Evolutionary conservation across 805 yeast species (phyloP).

Genomic region (Wickerhamiella slavikovae): DNA sequence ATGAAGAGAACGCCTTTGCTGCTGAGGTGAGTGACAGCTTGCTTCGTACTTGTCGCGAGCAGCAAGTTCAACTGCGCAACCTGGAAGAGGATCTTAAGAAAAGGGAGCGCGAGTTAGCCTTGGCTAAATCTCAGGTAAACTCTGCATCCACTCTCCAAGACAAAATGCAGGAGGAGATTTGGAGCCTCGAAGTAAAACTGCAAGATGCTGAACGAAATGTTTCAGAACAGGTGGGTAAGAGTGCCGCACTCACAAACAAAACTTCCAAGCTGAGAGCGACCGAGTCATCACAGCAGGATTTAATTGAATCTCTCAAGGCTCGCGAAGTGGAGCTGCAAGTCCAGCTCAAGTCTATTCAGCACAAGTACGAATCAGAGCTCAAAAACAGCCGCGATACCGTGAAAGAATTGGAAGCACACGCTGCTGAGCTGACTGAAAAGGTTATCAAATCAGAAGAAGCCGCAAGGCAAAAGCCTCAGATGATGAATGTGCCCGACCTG

Average conservation of each 20-base stretch:
- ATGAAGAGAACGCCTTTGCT: constrained; percentile 9
- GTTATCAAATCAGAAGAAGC: too few species aligned
- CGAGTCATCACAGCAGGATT: constrained; percentile 11
- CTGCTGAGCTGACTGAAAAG: constrained; percentile 5
- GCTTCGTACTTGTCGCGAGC: constrained; percentile 17
- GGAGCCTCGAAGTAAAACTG: constrained; percentile 18
- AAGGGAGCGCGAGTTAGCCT: constrained; percentile 5
- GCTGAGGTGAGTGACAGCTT: constrained; percentile 16
- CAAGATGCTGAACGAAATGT: constrained; percentile 13
- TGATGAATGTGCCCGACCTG: too few species aligned
- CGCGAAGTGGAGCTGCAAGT: constrained; percentile 13
- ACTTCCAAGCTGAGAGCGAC: constrained; percentile 9
- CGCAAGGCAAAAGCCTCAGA: too few species aligned
- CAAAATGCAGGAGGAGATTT: constrained; percentile 17
- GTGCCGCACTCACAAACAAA: constrained; percentile 12
- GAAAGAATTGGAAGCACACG: constrained; percentile 12
- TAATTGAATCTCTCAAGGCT: constrained; percentile 13
- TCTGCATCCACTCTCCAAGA: neutral
- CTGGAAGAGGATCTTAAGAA: constrained; percentile 7
- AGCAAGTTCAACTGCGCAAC: constrained; percentile 10
- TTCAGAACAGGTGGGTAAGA: constrained; percentile 8
- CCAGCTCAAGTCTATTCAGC: constrained; percentile 9
- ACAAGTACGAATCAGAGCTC: constrained; percentile 12
- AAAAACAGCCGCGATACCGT: constrained; percentile 7
- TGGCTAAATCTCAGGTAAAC: neutral